Base-by-base conservation (phyloP, 306 rosid species). In the Senna tora region DNA sequence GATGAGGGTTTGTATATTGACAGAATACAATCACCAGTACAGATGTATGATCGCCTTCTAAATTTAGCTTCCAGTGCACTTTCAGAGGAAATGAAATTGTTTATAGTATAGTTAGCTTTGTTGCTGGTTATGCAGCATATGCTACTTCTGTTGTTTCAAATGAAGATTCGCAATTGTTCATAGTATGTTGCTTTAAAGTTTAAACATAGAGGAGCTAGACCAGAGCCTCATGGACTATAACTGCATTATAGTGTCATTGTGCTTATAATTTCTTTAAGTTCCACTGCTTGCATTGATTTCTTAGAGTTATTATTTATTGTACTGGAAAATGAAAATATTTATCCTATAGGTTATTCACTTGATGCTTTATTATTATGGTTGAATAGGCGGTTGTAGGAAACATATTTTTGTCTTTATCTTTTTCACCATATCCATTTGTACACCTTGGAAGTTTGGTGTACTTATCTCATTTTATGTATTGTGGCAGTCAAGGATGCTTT, bases 401-500 rank as follows among this genome's bases (percentile, higher is more conserved):
- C 38, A 69, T 33, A 19, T 36, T 15, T 0, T 32, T 38, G 20
- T 33, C 46, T 36, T 7, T 22, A 13, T 8, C 42, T 67, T 7
- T 57, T 22, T 34, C 11, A 15, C 32, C 10, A 15, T 65, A 65
- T 72, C 5, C 33, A 36, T 60, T n/a, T n/a, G n/a, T n/a, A n/a
- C n/a, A 33, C 51, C 30, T 39, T 21, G 46, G 47, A 33, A 20
- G 28, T 50, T 16, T 53, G 17, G 32, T 69, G 3, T 36, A 52
- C 16, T 62, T 14, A 59, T 9, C 60, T 54, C 57, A 21, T 55
- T 20, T 75, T 42, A 9, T 19, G 16, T 75, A 21, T 38, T 68
- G 41, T 77, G 20, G 62, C 81, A 94, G 97, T 88, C 96, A 76
- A 85, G 92, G 86, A 89, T 89, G 96, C 96, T 89, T 68, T 76